Conservation (phyloP, 2,329 filamentous ascomycete species). For the Penicillium sp. region DNA sequence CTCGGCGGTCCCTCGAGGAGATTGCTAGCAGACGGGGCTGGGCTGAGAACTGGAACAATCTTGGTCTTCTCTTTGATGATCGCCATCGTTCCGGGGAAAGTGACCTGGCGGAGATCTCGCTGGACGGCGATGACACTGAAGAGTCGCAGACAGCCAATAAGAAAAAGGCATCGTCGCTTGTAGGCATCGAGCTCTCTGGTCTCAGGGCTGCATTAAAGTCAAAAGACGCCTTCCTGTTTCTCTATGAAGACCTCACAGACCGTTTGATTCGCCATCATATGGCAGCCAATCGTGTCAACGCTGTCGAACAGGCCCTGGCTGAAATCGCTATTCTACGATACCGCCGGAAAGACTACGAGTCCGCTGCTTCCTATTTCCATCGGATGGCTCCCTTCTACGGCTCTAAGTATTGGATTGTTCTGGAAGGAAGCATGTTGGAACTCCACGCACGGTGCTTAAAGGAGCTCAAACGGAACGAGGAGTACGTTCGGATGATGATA, state of each 20-base stretch:
- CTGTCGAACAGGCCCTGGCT: constrained; percentile 72
- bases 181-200: constrained; percentile 56
- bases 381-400: constrained; percentile 76
- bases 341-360: constrained; percentile 67
- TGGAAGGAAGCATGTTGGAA: constrained; percentile 79
- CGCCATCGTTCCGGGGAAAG: constrained; percentile 26
- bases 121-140: constrained; percentile 29
- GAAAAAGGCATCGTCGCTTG: constrained; percentile 24
- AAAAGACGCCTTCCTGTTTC: constrained; percentile 61
- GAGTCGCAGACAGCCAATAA: constrained; percentile 16
- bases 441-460: constrained; percentile 83
- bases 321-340: constrained; percentile 86
- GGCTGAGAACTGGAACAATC: constrained; percentile 71
- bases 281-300: constrained; percentile 73
- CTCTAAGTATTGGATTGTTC: constrained; percentile 70
- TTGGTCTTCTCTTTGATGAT: constrained; percentile 44
- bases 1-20: constrained; percentile 73
- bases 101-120: constrained; percentile 36
- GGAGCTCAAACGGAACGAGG: constrained; percentile 70
- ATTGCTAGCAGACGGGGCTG: constrained; percentile 70
- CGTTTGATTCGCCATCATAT: constrained; percentile 79
- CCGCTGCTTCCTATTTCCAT: constrained; percentile 75
- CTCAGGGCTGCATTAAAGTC: constrained; percentile 62
- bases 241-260: constrained; percentile 77
- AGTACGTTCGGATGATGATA: constrained; percentile 73